Evolutionary conservation across 768 basidiomycete genomes (phyloP).

Genomic region (Termitomyces sp.): DNA sequence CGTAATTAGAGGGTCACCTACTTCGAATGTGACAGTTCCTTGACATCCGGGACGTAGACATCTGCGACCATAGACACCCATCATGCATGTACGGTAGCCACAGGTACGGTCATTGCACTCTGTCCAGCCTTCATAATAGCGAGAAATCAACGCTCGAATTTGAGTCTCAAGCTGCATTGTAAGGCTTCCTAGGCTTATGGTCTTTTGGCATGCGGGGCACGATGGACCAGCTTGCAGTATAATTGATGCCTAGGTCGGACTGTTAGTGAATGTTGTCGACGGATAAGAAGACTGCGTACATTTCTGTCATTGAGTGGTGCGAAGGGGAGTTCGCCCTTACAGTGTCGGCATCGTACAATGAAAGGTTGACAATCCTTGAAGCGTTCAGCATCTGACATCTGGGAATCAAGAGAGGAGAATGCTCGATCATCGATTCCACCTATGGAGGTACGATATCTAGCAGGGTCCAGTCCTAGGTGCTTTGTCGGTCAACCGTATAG

Average conservation of each 20-base stretch:
- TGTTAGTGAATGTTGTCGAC: background rate
- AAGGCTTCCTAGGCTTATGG: slow-evolving; percentile 55
- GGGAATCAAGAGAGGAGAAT: slow-evolving; percentile 83
- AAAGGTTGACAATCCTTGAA: slow-evolving; percentile 77
- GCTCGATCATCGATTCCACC: slow-evolving; percentile 51
- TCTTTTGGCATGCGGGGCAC: slow-evolving; percentile 63
- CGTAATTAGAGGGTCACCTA: slow-evolving; percentile 25
- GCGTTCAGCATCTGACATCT: slow-evolving; percentile 81
- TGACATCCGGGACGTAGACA: slow-evolving; percentile 70
- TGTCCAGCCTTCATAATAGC: slow-evolving; percentile 88
- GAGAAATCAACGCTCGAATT: slow-evolving; percentile 68
- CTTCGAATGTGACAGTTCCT: slow-evolving; percentile 73
- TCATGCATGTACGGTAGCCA: slow-evolving; percentile 80
- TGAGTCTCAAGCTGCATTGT: slow-evolving; percentile 84
- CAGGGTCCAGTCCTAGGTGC: slow-evolving; percentile 52
- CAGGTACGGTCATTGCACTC: slow-evolving; percentile 87
- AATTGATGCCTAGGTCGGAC: slow-evolving; percentile 50
- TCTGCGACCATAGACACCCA: slow-evolving; percentile 85
- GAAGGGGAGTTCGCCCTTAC: slow-evolving; percentile 56
- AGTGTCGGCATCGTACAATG: slow-evolving; percentile 70
- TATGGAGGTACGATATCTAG: slow-evolving; percentile 40
- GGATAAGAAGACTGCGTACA: slow-evolving; percentile 25
- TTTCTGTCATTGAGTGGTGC: slow-evolving; percentile 53
- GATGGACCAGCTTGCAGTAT: slow-evolving; percentile 58
- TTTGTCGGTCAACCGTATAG: background rate